Base-by-base conservation (phyloP, 176 grass and related monocot species). In the Tuctoria greenei region DNA sequence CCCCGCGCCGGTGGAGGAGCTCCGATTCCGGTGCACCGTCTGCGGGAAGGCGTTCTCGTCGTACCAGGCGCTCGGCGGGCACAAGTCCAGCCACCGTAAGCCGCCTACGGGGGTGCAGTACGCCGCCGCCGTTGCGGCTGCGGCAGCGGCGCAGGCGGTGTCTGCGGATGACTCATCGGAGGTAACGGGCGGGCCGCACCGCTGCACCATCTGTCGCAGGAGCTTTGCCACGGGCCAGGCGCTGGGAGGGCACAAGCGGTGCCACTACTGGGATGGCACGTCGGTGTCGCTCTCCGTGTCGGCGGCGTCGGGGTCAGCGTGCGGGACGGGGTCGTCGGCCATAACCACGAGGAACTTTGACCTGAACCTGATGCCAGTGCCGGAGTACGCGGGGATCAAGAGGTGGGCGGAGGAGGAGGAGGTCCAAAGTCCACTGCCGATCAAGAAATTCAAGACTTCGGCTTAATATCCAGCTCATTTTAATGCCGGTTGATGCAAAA, bases 71-170 rank as follows among this genome's bases (percentile, higher is more conserved):
- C 79, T 97, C 37, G 93, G 93, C 4, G 93, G 93, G 1, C 93
- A 97, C 87, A 96, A 96, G 73, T 96, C 93, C 5, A 96, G 93
- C 84, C 93, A 96, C 84, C 93, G 93, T 13, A 81, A 78, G 55
- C 84, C 75, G 12, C 45, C 74, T 1, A 56, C 75, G 8, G 68
- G 35, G 10, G 61, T 73, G 1, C 60, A 72, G 4, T 4, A 26
- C 43, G 43, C 20, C 61, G 60, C 34, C 3, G 71, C 52, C 18
- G 18, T 7, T 2, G 37, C 10, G 0, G 61, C 24, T 0, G 61
- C 24, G 5, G 67, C 79, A 62, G 50, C 27, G 9, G 43, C 45
- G 45, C 45, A 47, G 21, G 40, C 47, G 71, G 12, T 54, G 14
- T 44, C 67, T 6, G 4, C 56, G 4, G 20, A 27, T 8, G 31